Base-by-base conservation (phyloP, 805 yeast genomes). In the Candida railenensis region DNA sequence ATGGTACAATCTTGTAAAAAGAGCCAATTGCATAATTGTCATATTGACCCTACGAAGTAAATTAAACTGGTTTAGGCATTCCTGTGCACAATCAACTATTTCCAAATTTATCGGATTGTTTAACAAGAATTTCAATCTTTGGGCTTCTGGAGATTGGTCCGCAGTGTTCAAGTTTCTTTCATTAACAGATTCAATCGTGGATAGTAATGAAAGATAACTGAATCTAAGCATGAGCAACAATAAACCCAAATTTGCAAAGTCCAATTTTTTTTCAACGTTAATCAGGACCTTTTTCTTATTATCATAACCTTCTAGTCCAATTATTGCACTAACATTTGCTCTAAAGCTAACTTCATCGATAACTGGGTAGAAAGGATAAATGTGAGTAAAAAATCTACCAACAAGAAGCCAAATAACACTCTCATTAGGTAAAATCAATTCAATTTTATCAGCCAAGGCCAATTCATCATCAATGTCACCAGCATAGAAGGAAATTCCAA, bases 1-100 rank as follows among this genome's bases (percentile, higher is more conserved):
- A 50, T 65, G 77, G 59, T 81, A 82, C 20, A 76, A 62, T 51
- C 80, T 70, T 65, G 78, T 70, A 49, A 76, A 65, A 44, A 81
- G 47, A 5, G 82, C 76, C 49, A 82, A 77, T 56, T 82, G 86
- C 48, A 82, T 63, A 18, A 82, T 69, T 0, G 76, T 70, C 22
- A 83, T 53, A 16, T 81, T 76, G 33, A 78, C 71, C 48, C 74
- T 63, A 33, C 54, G 58, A 22, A 61, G 53, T 19, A 64, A 52
- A 42, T 67, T 63, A 45, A 71, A 69, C 50, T 63, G 71, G 46
- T 63, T 63, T 20, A 71, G 55, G 44, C 76, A 71, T 8, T 51
- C 50, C 41, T 65, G 65, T 1, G 74, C 71, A 16, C 67, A 48
- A 42, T 53, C 49, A 11, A 65, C 55, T 18, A 55, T 61, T 41